These are phyloP conservation scores for Termitomyces sp. DNA, from an alignment of 768 basidiomycete genomes.

Conservation along the genomic window DNA sequence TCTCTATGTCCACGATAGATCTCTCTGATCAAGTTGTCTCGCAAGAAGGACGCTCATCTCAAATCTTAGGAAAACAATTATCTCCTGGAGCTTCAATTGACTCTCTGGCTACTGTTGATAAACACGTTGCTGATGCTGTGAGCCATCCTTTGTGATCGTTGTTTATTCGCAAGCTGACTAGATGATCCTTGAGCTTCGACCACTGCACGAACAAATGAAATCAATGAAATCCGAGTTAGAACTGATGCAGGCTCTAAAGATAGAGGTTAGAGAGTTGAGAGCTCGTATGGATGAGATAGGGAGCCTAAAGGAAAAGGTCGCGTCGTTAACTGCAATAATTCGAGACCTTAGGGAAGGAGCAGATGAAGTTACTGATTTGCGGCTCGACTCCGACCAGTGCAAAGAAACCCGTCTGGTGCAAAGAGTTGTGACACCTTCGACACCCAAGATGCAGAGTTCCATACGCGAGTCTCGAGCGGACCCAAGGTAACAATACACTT, in stretches of 20 bases:
- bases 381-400: constrained; percentile 18
- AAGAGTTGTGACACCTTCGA: constrained; percentile 5
- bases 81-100: constrained; percentile 12
- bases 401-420: constrained; percentile 7
- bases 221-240: constrained; percentile 41
- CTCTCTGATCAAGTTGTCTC: neutral
- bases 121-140: constrained; percentile 30
- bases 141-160: neutral
- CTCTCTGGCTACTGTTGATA: constrained; percentile 19
- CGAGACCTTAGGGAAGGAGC: constrained; percentile 22
- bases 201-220: constrained; percentile 45
- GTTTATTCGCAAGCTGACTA: neutral
- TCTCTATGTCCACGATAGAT: neutral
- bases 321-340: constrained; percentile 24
- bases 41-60: neutral
- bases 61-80: neutral
- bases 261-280: constrained; percentile 27
- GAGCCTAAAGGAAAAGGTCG: constrained; percentile 30
- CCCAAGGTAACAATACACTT: constrained; percentile 3
- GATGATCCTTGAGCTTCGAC: constrained; percentile 33
- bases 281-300: constrained; percentile 27
- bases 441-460: constrained; percentile 7
- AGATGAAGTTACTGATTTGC: constrained; percentile 12
- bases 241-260: constrained; percentile 25
- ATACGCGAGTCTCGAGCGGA: neutral